phyloP scores from a whole-genome alignment of 371 early-diverging fungal genomes.

The Mucor racemosus region DNA sequence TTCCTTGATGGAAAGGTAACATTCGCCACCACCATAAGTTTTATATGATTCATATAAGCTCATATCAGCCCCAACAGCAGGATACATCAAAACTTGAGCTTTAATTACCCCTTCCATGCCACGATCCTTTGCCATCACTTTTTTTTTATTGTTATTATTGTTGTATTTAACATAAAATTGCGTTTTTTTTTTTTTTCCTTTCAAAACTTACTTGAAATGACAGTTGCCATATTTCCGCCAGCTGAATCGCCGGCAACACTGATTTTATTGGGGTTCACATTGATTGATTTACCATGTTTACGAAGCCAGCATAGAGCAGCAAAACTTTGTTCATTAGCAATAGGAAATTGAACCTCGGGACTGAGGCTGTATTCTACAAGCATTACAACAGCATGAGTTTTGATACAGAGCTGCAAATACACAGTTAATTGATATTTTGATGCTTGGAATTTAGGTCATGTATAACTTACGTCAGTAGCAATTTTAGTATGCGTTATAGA shows the following conservation, averaged over 20 bases:
- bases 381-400: slow-evolving; percentile 18
- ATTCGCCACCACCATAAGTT: slow-evolving; percentile 18
- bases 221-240: slow-evolving; percentile 38
- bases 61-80: slow-evolving; percentile 15
- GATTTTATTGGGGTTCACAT: slow-evolving; percentile 16
- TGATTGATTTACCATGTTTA: slow-evolving; percentile 16
- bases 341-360: slow-evolving; percentile 30
- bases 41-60: slow-evolving; percentile 12
- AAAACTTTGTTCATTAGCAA: slow-evolving; percentile 24
- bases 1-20: slow-evolving; percentile 5
- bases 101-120: slow-evolving; percentile 14
- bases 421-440: background rate
- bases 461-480: slow-evolving; percentile 19
- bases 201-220: slow-evolving; percentile 18
- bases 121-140: slow-evolving; percentile 30
- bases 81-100: slow-evolving; percentile 25
- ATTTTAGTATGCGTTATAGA: slow-evolving; percentile 18
- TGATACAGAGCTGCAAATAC: slow-evolving; percentile 13
- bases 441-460: background rate
- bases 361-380: slow-evolving; percentile 26
- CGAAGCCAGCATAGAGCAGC: slow-evolving; percentile 18
- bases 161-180: background rate
- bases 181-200: no score
- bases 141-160: background rate
- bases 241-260: slow-evolving; percentile 33